Percentiles rank a stretch among this genome's conserved stretches.
phyloP scores from a whole-genome alignment of 2,329 filamentous ascomycete species.

The Cryphonectria parasitica region DNA sequence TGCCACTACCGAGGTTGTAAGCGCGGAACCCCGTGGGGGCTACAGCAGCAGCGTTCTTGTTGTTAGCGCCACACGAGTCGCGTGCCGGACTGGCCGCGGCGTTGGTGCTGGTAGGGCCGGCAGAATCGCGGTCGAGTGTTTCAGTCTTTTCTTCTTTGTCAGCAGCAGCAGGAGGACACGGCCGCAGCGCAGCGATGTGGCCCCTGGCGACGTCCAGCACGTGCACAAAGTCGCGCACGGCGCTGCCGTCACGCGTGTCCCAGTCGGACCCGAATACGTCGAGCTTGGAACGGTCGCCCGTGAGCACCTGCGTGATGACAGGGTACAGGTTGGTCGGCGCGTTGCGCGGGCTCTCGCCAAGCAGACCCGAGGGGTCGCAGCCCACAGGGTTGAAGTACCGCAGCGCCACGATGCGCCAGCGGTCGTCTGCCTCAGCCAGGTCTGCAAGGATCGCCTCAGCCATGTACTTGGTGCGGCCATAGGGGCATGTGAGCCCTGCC shows the following conservation, averaged over 20 bases:
- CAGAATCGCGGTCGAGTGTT: neutral
- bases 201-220: constrained; percentile 67
- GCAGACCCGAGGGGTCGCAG: constrained; percentile 64
- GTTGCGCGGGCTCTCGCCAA: constrained; percentile 66
- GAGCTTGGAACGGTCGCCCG: constrained; percentile 55
- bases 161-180: constrained; percentile 25
- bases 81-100: neutral
- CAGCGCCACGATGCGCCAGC: constrained; percentile 65
- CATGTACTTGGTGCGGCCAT: constrained; percentile 70
- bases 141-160: neutral
- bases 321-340: constrained; percentile 68
- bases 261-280: constrained; percentile 68
- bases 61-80: neutral
- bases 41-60: neutral
- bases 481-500: constrained; percentile 65
- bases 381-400: constrained; percentile 72
- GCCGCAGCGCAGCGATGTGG: constrained; percentile 62
- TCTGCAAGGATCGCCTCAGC: constrained; percentile 69
- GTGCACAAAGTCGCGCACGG: constrained; percentile 70
- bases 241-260: constrained; percentile 67
- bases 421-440: constrained; percentile 60
- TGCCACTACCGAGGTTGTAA: constrained; percentile 52
- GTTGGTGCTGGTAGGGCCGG: neutral
- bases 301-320: constrained; percentile 64
- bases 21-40: constrained; percentile 45